Evolutionary conservation across 106 monocot species (phyloP).

Genomic region (Allium fistulosum): DNA sequence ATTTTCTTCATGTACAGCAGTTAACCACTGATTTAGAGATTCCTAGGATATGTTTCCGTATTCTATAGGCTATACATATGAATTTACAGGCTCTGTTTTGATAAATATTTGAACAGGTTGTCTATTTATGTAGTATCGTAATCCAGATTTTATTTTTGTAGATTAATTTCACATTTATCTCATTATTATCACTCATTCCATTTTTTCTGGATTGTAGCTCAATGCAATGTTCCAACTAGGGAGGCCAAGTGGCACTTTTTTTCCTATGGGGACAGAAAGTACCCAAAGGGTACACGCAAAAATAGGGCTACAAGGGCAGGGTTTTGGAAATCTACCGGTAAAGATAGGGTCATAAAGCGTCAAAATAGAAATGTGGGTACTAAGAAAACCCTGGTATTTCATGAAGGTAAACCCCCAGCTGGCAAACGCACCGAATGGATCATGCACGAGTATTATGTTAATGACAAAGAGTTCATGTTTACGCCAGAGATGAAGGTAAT

Average conservation of each 20-base stretch:
- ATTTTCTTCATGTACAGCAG: no score
- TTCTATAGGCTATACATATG: no score
- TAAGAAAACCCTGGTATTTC: slow-evolving; percentile 16
- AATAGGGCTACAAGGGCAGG: slow-evolving; percentile 11
- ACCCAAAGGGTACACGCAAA: slow-evolving; percentile 11
- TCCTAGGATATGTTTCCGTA: no score
- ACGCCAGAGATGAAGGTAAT: slow-evolving; percentile 8
- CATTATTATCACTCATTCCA: no score
- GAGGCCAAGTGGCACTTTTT: slow-evolving; percentile 18
- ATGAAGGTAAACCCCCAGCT: slow-evolving; percentile 10
- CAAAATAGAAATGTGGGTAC: not conserved
- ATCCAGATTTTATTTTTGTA: no score
- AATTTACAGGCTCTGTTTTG: no score
- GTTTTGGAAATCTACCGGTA: slow-evolving; percentile 20
- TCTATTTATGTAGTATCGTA: no score
- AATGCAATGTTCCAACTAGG: slow-evolving; percentile 8
- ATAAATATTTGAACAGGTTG: no score
- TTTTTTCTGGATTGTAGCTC: not conserved
- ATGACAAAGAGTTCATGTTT: slow-evolving; percentile 4
- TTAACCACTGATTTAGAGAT: no score
- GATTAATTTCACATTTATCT: no score
- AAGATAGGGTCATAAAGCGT: slow-evolving; percentile 2
- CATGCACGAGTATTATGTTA: slow-evolving; percentile 17
- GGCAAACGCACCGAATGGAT: slow-evolving; percentile 17
- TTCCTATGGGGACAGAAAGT: slow-evolving; percentile 8